These are phyloP conservation scores for Candida awuae DNA, from an alignment of 805 yeast genomes.

Conservation along the genomic window DNA sequence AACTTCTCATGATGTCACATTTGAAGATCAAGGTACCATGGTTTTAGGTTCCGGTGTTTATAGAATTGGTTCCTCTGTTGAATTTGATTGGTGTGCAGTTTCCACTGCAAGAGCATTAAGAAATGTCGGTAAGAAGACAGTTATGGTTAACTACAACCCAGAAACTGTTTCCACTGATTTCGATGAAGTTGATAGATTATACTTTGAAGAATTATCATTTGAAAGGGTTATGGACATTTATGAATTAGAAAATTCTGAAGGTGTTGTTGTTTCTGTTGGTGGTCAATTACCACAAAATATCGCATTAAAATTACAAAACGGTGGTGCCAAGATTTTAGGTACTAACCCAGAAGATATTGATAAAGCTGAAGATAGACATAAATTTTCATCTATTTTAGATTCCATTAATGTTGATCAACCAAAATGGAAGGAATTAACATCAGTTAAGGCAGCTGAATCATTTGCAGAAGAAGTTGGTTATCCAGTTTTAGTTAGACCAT, in stretches of 20 bases:
- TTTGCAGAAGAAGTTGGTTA: constrained; percentile 84
- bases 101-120: constrained; percentile 92
- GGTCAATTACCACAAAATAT: constrained; percentile 98
- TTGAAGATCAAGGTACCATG: constrained; percentile 85
- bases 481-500: constrained; percentile 96
- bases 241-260: constrained; percentile 82
- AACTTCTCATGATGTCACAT: constrained; percentile 69
- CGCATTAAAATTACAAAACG: constrained; percentile 71
- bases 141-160: constrained; percentile 96
- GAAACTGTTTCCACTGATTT: constrained; percentile 98
- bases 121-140: constrained; percentile 77
- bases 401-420: constrained; percentile 94
- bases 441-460: constrained; percentile 72
- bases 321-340: constrained; percentile 86
- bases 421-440: constrained; percentile 91
- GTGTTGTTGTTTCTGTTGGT: constrained; percentile 94
- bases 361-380: constrained; percentile 97
- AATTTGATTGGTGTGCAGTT: constrained; percentile 99
- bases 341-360: constrained; percentile 93
- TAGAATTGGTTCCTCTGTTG: constrained; percentile 97
- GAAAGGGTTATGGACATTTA: constrained; percentile 97
- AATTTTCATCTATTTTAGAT: constrained; percentile 89
- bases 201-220: constrained; percentile 89
- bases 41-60: constrained; percentile 98
- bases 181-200: constrained; percentile 95